A percentile compares a stretch with the other conserved stretches of the same genome.
Evolutionary conservation across 306 rosid species (phyloP).

Genomic region (Sophora flavescens): DNA sequence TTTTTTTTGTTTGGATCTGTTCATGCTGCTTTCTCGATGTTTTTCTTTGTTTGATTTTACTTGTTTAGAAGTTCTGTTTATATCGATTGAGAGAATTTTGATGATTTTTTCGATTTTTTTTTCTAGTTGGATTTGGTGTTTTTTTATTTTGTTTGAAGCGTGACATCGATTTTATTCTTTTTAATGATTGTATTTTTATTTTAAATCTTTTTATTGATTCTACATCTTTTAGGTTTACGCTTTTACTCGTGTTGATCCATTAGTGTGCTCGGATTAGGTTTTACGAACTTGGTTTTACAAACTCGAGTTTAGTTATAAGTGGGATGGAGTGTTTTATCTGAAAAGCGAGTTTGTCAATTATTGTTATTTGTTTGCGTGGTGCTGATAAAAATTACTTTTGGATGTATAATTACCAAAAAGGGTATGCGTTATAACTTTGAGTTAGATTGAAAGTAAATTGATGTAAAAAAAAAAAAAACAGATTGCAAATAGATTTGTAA

Average conservation of each 20-base stretch:
- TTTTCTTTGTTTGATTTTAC: not conserved
- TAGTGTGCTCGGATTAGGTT: not conserved
- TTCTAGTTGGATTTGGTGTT: not conserved
- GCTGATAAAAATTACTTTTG: not conserved
- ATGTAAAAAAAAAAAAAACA: not conserved
- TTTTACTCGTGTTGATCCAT: not conserved
- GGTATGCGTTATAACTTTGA: not conserved
- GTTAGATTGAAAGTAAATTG: conserved; percentile 12
- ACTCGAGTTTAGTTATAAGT: not conserved
- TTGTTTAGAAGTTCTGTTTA: not conserved
- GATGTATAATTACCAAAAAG: not conserved
- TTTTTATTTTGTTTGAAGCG: not conserved
- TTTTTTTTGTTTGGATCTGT: conserved; percentile 44
- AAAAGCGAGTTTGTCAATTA: not conserved
- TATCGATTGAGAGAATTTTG: not conserved
- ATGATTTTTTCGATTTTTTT: not conserved
- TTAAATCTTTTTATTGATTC: not conserved
- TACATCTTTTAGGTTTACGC: not conserved
- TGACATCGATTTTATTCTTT: not conserved
- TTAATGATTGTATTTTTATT: not conserved
- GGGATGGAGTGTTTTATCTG: not conserved
- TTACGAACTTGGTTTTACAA: conserved; percentile 2
- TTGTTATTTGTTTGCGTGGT: not conserved
- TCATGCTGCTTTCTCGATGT: not conserved
- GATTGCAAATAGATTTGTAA: not conserved